These are phyloP conservation scores for Lactuca saligna DNA, from an alignment of 129 eudicot species.

Conservation along the genomic window DNA sequence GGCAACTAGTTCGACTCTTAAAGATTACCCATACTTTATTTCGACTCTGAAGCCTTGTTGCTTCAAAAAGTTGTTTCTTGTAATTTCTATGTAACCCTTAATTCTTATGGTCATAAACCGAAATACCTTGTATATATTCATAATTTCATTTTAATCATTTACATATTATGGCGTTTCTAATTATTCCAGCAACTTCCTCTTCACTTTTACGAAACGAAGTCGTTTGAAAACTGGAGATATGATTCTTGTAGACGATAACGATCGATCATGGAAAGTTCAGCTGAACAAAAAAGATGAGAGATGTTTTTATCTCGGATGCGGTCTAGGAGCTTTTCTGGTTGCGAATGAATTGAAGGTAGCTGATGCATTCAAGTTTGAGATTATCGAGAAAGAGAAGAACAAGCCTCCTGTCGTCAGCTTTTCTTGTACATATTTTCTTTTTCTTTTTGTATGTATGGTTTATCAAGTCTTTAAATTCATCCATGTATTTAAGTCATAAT, in stretches of 20 bases:
- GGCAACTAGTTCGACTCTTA: background rate
- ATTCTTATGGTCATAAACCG: too few relatives aligned
- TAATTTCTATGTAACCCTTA: background rate
- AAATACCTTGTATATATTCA: too few relatives aligned
- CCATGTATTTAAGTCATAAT: too few relatives aligned
- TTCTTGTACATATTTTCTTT: background rate
- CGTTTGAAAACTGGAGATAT: conserved; percentile 4
- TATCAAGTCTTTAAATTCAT: too few relatives aligned
- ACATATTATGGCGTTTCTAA: background rate
- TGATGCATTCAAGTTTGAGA: conserved; percentile 10
- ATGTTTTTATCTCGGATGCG: conserved; percentile 2
- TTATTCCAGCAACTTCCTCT: conserved; percentile 20
- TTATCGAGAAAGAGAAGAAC: conserved; percentile 21
- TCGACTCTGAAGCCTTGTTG: background rate
- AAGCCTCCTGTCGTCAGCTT: conserved; percentile 22
- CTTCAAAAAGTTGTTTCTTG: background rate
- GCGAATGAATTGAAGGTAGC: conserved; percentile 12
- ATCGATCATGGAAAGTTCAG: conserved; percentile 7
- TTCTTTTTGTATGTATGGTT: too few relatives aligned
- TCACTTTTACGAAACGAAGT: conserved; percentile 1
- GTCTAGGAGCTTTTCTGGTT: conserved; percentile 13
- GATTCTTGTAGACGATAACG: conserved; percentile 18
- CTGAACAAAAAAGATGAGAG: background rate
- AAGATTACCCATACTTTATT: too few relatives aligned
- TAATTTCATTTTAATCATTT: background rate